Evolutionary conservation across 495 filamentous ascomycete species (phyloP).

Genomic region (Penicilliopsis zonata): DNA sequence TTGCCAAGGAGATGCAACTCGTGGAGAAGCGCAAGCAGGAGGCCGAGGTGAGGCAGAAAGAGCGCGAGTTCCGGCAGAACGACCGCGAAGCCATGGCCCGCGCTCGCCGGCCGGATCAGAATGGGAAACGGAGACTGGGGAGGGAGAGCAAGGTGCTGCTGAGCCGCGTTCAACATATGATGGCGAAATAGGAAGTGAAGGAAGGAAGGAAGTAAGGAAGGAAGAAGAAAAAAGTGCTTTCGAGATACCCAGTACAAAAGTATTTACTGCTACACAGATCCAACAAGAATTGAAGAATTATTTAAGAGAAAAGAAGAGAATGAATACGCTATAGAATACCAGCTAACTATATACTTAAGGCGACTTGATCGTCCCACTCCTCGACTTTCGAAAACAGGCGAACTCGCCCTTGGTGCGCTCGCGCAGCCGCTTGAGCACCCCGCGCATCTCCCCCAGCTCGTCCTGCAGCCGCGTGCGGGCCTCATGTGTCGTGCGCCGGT

Average conservation of each 20-base stretch:
- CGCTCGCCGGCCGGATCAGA: slow-evolving; percentile 59
- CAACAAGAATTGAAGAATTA: too few relatives aligned
- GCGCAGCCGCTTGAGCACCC: slow-evolving; percentile 66
- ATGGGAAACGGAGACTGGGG: slow-evolving; percentile 76
- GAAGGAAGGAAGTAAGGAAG: background rate
- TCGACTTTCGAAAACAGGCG: slow-evolving; percentile 55
- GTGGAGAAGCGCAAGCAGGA: slow-evolving; percentile 56
- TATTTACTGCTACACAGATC: too few relatives aligned
- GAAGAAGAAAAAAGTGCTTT: background rate
- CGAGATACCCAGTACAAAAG: too few relatives aligned
- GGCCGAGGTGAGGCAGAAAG: slow-evolving; percentile 45
- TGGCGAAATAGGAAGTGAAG: slow-evolving; percentile 34
- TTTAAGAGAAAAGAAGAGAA: too few relatives aligned
- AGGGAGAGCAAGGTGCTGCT: slow-evolving; percentile 74
- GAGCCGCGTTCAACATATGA: slow-evolving; percentile 65
- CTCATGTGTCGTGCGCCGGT: slow-evolving; percentile 74
- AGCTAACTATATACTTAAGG: too few relatives aligned
- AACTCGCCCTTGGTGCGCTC: slow-evolving; percentile 81
- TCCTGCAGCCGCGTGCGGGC: slow-evolving; percentile 66
- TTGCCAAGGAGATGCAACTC: slow-evolving; percentile 59
- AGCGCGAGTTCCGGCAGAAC: slow-evolving; percentile 46
- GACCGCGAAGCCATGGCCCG: slow-evolving; percentile 61
- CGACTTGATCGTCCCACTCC: slow-evolving; percentile 9
- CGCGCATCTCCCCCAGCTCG: slow-evolving; percentile 82
- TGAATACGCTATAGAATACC: too few relatives aligned